phyloP scores from a whole-genome alignment of 73 alveolate species.

The Symbiodinium natans region DNA sequence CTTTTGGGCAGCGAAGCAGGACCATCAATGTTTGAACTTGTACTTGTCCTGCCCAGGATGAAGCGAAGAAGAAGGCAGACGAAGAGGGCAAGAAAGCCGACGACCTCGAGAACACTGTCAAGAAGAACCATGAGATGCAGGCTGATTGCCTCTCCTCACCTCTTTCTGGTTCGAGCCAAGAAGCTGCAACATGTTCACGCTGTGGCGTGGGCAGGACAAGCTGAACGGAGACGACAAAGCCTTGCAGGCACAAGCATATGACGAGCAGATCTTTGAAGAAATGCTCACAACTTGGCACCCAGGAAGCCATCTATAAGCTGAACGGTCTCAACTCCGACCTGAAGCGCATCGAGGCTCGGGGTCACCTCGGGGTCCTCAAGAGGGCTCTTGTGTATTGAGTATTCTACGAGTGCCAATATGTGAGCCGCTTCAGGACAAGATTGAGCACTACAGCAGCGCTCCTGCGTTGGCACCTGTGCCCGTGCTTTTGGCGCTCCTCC shows the following conservation, averaged over 20 bases:
- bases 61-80: neutral
- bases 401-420: no score
- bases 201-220: conserved; percentile 27
- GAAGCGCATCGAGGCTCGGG: conserved; percentile 41
- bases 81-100: conserved; percentile 1
- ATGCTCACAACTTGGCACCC: neutral
- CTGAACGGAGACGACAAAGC: conserved; percentile 40
- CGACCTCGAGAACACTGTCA: conserved; percentile 13
- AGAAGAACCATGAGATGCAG: conserved; percentile 75
- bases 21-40: no score
- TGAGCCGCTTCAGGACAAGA: no score
- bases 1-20: no score
- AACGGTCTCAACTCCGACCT: conserved; percentile 47
- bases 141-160: neutral
- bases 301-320: conserved; percentile 81
- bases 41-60: neutral
- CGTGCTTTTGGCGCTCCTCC: conserved; percentile 5
- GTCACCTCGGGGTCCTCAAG: no score
- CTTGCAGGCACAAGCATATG: conserved; percentile 31
- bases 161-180: neutral
- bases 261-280: neutral
- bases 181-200: neutral
- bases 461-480: conserved; percentile 25
- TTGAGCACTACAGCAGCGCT: conserved; percentile 34
- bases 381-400: no score